Percentiles rank a stretch among this genome's conserved stretches.
These are phyloP conservation scores for Penicillium cosmopolitanum DNA, from an alignment of 495 filamentous ascomycete genomes.

Conservation along the genomic window DNA sequence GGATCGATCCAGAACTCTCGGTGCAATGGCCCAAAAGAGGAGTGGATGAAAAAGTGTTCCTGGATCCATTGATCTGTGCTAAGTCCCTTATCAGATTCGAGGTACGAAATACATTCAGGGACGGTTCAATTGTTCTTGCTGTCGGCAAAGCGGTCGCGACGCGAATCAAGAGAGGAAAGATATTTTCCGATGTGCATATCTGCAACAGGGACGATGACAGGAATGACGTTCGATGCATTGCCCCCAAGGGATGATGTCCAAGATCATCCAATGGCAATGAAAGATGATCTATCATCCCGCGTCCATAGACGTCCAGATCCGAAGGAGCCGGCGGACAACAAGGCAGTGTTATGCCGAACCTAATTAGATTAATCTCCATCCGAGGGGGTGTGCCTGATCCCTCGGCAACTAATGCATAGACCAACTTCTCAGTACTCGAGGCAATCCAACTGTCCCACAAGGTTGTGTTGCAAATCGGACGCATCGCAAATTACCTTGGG, in stretches of 20 bases:
- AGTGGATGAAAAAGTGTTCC: not conserved
- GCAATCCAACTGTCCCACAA: slow-evolving; percentile 17
- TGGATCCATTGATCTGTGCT: not conserved
- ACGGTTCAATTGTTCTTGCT: not conserved
- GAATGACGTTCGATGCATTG: not conserved
- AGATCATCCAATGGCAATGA: not conserved
- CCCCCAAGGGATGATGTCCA: not conserved
- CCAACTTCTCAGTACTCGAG: slow-evolving; percentile 9
- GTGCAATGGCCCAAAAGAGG: not conserved
- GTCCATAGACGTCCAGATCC: not conserved
- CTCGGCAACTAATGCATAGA: not conserved
- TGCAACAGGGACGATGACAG: not conserved
- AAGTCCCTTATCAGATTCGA: not conserved
- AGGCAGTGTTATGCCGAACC: not conserved
- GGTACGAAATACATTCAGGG: not conserved
- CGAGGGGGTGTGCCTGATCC: not conserved
- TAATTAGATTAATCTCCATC: not conserved
- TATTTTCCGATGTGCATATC: not conserved
- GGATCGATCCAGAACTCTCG: not conserved
- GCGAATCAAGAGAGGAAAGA: not conserved
- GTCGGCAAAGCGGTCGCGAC: not conserved
- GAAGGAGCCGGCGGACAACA: not conserved
- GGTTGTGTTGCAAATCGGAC: slow-evolving; percentile 23
- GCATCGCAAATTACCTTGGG: slow-evolving; percentile 12
- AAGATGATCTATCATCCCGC: not conserved